Base-by-base conservation (phyloP, 164 flowering plant species). In the Piper betle region DNA sequence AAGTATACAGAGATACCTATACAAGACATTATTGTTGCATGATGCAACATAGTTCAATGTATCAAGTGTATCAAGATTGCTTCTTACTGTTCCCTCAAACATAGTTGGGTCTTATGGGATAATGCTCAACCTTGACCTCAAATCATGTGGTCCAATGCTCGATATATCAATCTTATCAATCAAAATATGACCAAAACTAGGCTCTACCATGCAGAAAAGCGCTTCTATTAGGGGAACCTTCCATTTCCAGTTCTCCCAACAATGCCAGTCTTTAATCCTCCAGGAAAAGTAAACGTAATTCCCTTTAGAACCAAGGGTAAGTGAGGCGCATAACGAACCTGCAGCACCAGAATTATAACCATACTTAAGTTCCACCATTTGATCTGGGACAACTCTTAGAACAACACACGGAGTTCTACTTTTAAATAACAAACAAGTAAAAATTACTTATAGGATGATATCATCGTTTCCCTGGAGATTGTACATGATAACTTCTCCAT, bases 221-320 rank as follows among this genome's bases (percentile, higher is more conserved):
- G 79, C 54, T 66, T 73, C 77, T 46, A 78, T 73, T 12, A 78
- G 77, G 37, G 81, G 56, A 79, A 73, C 69, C 75, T 78, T 62
- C 81, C 81, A 65, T 79, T 71, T 42, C 81, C 79, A 39, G 81
- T 75, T 60, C 81, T 75, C 55, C 81, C 81, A 46, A 78, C 79
- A 43, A 78, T 65, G 20, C 81, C 81, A 18, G 72, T 69, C 64
- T 73, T 78, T 66, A 39, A 55, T 41, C 82, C 79, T 37, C 76
- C 79, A 16, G 67, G 60, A 39, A 78, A 73, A 37, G 65, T 72
- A 62, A 79, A 78, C 3, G 76, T 73, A 5, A 78, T 19, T 48
- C 78, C 78, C 52, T 67, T 71, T 55, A 76, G 57, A 5, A 78
- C 79, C 25, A 76, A 68, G 43, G 82, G 82, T 73, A 74, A 62